Conservation (phyloP, 2,329 filamentous ascomycete genomes). For the Sordariomycetes sp. region DNA sequence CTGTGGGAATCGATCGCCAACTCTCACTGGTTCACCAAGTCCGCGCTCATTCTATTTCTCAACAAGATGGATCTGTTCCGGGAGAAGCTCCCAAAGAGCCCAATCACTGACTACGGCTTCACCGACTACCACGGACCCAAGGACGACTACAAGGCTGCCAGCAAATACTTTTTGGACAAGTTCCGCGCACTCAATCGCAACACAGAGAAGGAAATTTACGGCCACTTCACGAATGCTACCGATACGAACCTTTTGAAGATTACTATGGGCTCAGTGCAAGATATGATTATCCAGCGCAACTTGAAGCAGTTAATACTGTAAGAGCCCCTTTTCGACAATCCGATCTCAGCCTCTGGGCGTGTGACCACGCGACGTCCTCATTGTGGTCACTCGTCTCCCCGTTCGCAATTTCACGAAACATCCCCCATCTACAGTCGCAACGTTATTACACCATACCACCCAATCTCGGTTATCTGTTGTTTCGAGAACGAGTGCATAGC, state of each 20-base stretch:
- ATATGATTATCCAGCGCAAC: slow-evolving; percentile 82
- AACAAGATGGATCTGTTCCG: slow-evolving; percentile 86
- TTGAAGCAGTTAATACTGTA: slow-evolving; percentile 60
- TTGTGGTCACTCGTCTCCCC: neutral
- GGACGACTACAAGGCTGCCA: slow-evolving; percentile 64
- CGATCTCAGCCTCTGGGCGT: neutral
- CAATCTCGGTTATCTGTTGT: neutral
- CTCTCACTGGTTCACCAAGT: slow-evolving; percentile 78
- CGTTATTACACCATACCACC: neutral
- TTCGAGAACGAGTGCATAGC: neutral
- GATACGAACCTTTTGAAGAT: slow-evolving; percentile 73
- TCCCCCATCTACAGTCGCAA: neutral
- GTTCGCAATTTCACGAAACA: neutral
- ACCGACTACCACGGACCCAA: slow-evolving; percentile 68
- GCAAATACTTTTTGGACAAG: slow-evolving; percentile 75
- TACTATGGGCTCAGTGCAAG: slow-evolving; percentile 78
- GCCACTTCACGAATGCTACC: slow-evolving; percentile 53
- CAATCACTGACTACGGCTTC: slow-evolving; percentile 66
- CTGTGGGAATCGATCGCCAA: slow-evolving; percentile 80
- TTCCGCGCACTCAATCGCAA: slow-evolving; percentile 69
- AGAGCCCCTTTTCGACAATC: slow-evolving; percentile 2
- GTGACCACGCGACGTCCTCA: neutral
- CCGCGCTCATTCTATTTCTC: slow-evolving; percentile 73
- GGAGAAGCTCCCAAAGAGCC: slow-evolving; percentile 61
- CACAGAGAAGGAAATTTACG: slow-evolving; percentile 54